phyloP scores from a whole-genome alignment of 441 rosid species.

The Mallotus repandus region DNA sequence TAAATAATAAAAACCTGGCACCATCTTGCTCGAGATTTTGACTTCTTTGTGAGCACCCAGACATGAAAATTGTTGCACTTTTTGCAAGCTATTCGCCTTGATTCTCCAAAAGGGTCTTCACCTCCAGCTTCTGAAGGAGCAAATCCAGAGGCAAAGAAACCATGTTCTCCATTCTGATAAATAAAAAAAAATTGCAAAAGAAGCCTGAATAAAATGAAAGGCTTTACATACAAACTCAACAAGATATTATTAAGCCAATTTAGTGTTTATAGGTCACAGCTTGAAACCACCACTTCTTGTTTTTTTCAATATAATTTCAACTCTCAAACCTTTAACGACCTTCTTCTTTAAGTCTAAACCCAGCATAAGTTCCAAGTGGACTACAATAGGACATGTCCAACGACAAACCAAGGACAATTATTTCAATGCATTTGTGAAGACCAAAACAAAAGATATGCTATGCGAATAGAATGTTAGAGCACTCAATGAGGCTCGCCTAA shows the following conservation, averaged over 20 bases:
- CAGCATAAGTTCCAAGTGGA: neutral
- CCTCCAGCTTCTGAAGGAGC: conserved; percentile 55
- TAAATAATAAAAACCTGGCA: conserved; percentile 74
- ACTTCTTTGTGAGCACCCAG: conserved; percentile 72
- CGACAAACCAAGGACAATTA: neutral
- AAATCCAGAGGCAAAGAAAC: conserved; percentile 65
- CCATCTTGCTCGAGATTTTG: conserved; percentile 95
- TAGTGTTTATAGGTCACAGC: neutral
- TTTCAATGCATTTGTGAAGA: neutral
- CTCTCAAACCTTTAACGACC: neutral
- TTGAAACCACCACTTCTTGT: neutral
- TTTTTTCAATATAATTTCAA: neutral
- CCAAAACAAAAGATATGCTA: neutral
- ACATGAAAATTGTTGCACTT: conserved; percentile 72
- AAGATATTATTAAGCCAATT: neutral
- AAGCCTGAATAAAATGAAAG: conserved; percentile 23
- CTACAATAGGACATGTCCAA: neutral
- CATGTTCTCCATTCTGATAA: conserved; percentile 51
- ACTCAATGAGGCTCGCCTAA: no score
- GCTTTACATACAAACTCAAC: neutral
- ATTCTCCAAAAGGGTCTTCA: conserved; percentile 69
- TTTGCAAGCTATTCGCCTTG: conserved; percentile 86
- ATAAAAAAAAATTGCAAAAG: conserved; percentile 28
- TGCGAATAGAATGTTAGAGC: neutral
- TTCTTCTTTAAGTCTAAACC: neutral